Evolutionary conservation across 176 grass and related monocot species (phyloP).

Genomic region (Stipa capillata): DNA sequence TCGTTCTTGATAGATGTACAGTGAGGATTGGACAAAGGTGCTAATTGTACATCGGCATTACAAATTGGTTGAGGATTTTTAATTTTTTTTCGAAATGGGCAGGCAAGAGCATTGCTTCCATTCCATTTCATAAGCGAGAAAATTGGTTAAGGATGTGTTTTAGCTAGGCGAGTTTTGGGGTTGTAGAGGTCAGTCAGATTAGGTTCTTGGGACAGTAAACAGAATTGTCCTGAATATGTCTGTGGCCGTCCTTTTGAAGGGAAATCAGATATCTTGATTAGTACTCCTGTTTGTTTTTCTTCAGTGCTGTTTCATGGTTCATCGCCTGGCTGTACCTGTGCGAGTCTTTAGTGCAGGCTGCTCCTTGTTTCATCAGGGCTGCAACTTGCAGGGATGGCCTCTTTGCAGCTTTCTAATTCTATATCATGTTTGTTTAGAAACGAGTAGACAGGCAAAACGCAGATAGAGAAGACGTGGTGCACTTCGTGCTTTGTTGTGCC

Average conservation of each 20-base stretch:
- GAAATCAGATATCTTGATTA: neutral
- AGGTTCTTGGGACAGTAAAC: neutral
- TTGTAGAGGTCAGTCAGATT: neutral
- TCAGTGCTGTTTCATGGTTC: neutral
- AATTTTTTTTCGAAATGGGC: too few relatives aligned
- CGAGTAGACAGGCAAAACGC: neutral
- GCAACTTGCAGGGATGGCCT: neutral
- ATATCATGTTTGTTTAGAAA: too few relatives aligned
- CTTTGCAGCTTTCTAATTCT: neutral
- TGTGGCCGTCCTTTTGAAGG: neutral
- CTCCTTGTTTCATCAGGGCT: neutral
- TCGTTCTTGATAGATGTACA: constrained; percentile 2
- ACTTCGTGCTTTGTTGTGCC: neutral
- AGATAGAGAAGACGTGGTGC: neutral
- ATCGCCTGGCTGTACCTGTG: too few relatives aligned
- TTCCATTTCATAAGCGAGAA: too few relatives aligned
- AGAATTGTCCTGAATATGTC: neutral
- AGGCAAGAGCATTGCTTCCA: too few relatives aligned
- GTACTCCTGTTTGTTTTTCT: too few relatives aligned
- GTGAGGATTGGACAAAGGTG: neutral
- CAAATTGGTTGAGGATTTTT: too few relatives aligned
- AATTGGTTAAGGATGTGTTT: neutral
- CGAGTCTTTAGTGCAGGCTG: too few relatives aligned
- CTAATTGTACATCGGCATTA: neutral
- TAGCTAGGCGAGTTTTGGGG: neutral